phyloP scores from a whole-genome alignment of 176 grass and related monocot genomes.

The Carex cristatella region DNA sequence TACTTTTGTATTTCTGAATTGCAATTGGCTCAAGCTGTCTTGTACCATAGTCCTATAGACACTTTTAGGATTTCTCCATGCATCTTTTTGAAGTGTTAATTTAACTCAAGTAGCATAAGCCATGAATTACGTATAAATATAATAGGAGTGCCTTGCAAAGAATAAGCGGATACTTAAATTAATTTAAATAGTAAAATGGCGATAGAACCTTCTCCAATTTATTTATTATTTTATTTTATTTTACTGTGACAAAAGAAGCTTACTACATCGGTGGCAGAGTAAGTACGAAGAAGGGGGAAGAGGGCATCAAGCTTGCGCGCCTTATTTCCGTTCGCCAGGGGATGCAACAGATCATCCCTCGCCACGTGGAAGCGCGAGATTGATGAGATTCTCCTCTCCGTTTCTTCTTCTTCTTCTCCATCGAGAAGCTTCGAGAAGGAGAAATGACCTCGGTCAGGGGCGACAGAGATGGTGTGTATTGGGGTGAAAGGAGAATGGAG shows the following conservation, averaged over 20 bases:
- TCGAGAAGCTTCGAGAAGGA: constrained; percentile 43
- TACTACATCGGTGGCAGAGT: constrained; percentile 45
- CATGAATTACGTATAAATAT: neutral
- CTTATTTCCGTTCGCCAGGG: constrained; percentile 86
- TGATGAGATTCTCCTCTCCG: neutral
- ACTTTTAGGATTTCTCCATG: neutral
- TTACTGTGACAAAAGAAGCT: neutral
- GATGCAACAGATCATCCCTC: constrained; percentile 84
- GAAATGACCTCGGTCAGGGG: constrained; percentile 15
- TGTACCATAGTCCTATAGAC: neutral
- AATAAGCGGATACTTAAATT: neutral
- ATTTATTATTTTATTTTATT: neutral
- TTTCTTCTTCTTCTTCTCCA: constrained; percentile 7
- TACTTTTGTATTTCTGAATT: neutral
- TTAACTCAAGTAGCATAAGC: neutral
- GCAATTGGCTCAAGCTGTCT: neutral
- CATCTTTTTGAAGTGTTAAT: neutral
- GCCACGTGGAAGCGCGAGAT: constrained; percentile 42
- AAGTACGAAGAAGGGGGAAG: constrained; percentile 46
- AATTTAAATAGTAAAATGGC: neutral
- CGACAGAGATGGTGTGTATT: constrained; percentile 56
- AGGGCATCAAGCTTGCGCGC: constrained; percentile 86
- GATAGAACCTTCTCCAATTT: neutral
- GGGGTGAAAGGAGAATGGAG: constrained; percentile 51
- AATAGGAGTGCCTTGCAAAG: neutral